Evolutionary conservation across 306 rosid species (phyloP), one percentile per base, ranked within the genome.

Genomic region (Glycyrrhiza uralensis): DNA sequence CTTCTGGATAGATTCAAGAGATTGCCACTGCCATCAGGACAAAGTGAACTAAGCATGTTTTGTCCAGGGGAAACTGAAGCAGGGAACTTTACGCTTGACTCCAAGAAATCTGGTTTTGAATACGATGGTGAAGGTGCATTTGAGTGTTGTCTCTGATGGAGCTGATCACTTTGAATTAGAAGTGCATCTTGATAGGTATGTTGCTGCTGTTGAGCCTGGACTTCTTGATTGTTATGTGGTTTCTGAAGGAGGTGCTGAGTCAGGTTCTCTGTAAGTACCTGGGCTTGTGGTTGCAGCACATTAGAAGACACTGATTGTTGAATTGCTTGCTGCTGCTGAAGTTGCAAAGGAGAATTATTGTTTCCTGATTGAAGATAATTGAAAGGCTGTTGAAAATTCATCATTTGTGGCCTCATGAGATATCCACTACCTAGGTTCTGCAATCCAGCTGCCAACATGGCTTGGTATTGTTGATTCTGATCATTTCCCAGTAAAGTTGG

Each of bases 361-460:
- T 66, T 83, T 66, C 90, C 88, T 5, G 89, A 30, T 72, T 86
- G 96, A 80, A 81, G 78, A 81, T 76, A 92, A 4, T 83, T 85
- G 62, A 78, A 75, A 45, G 97, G 97, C 74, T 89, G 93, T 47
- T 89, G 97, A 78, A 86, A 76, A 69, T 84, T 85, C 96, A 89
- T 80, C 79, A 89, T 82, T 50, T 89, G 97, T 72, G 88, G 94
- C 79, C 90, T 84, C 72, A 87, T 69, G 74, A 83, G 81, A 80
- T 92, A 91, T 15, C 90, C 96, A 76, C 87, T 78, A 72, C 93
- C 89, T 36, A 82, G 24, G 73, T 89, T 87, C 71, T 88, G 97
- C 85, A 89, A 69, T 54, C 92, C 88, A 71, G 94, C 82, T 49
- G 96, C 90, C 87, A 92, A 58, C 94, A 92, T 87, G 76, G 96